Conservation (phyloP, 1,284 basidiomycete species). For the Ustilago xerochloae region DNA sequence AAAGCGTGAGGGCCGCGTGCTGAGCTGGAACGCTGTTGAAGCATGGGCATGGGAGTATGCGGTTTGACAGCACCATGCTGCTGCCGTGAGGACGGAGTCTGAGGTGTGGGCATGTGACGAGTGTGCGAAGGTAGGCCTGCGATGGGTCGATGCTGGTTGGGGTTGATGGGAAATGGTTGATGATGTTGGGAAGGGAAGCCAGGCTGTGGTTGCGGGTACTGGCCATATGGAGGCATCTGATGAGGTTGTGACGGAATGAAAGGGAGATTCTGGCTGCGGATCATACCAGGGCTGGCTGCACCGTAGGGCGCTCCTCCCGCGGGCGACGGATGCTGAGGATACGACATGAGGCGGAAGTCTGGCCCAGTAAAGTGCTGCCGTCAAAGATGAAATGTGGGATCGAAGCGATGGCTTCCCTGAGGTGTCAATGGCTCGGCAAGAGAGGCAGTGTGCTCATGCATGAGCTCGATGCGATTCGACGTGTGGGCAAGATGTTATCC, state of each 20-base stretch:
- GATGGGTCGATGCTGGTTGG: constrained; percentile 22
- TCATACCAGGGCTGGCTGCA: constrained; percentile 18
- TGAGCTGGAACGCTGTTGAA: constrained; percentile 18
- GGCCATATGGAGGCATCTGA: constrained; percentile 8
- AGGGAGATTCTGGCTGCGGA: constrained; percentile 34
- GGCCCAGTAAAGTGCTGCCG: constrained; percentile 6
- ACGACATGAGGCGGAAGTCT: constrained; percentile 28
- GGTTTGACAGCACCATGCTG: constrained; percentile 4
- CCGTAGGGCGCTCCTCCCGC: constrained; percentile 17
- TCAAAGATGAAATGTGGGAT: constrained; percentile 42
- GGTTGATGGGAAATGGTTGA: constrained; percentile 12
- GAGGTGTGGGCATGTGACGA: constrained; percentile 27
- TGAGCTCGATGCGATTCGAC: not conserved
- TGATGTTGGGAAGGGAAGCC: constrained; percentile 20
- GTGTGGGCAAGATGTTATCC: not conserved
- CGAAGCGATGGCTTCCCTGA: not conserved
- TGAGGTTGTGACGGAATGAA: constrained; percentile 24
- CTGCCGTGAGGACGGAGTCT: constrained; percentile 10
- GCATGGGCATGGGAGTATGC: constrained; percentile 15
- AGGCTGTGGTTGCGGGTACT: constrained; percentile 27
- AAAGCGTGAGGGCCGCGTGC: not conserved
- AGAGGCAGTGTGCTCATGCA: not conserved
- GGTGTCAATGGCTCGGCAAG: not conserved
- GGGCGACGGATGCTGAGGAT: constrained; percentile 32
- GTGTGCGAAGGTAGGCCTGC: constrained; percentile 23